Conservation (phyloP, 2,329 filamentous ascomycete species). For the Fusarium bulbicola region DNA sequence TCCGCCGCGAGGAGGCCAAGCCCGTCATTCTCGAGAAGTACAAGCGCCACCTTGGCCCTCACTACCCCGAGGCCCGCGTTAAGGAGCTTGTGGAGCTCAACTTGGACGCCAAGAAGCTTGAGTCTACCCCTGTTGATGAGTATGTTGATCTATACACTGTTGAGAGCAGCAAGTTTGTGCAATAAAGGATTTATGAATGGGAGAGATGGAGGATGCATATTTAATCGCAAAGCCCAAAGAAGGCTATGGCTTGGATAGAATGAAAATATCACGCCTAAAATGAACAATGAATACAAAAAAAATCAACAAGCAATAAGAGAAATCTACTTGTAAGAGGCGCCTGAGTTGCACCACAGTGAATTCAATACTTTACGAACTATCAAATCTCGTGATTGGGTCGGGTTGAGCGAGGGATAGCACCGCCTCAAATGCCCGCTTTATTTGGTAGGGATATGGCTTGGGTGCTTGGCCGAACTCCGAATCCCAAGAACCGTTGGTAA, state of each 20-base stretch:
- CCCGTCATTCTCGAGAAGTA: slow-evolving; percentile 96
- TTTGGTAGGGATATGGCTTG: slow-evolving; percentile 21
- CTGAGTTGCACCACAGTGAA: slow-evolving; percentile 4
- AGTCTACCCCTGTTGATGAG: slow-evolving; percentile 85
- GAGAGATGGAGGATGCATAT: slow-evolving; percentile 13
- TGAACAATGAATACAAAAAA: slow-evolving; percentile 11
- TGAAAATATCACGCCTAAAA: slow-evolving; percentile 15
- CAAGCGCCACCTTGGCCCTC: slow-evolving; percentile 87
- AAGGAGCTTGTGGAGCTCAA: slow-evolving; percentile 84
- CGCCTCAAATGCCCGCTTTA: slow-evolving; percentile 40
- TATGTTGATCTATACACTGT: slow-evolving; percentile 86
- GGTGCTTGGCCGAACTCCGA: slow-evolving; percentile 11
- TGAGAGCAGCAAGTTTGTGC: slow-evolving; percentile 68
- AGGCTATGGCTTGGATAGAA: slow-evolving; percentile 17
- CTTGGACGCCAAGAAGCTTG: slow-evolving; percentile 77
- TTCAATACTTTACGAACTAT: neutral
- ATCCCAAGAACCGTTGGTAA: neutral
- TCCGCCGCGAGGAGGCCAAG: slow-evolving; percentile 95
- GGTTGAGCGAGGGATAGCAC: slow-evolving; percentile 34
- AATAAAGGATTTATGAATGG: slow-evolving; percentile 19
- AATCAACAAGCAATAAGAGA: neutral
- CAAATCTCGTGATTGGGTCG: slow-evolving; percentile 30
- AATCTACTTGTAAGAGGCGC: neutral
- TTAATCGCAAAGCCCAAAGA: slow-evolving; percentile 25
- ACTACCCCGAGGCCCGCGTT: slow-evolving; percentile 80